Evolutionary conservation across 139 green algal genomes (phyloP).

Genomic region (Micromonas commoda): DNA sequence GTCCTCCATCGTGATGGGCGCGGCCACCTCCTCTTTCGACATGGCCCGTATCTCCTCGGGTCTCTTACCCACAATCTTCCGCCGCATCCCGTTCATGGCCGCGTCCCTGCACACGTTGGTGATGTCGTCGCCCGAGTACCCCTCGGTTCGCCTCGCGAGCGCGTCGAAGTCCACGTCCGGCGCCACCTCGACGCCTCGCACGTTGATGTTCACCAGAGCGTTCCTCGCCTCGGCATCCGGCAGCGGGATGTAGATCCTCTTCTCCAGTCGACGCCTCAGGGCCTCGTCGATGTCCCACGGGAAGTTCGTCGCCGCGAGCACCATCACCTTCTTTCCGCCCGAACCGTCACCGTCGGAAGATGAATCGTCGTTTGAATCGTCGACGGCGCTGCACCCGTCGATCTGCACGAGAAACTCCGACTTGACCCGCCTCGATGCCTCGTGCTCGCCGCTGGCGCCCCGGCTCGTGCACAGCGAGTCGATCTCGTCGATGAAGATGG

Average conservation of each 20-base stretch:
- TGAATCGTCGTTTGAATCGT: too few relatives aligned
- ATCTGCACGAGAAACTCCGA: conserved; percentile 89
- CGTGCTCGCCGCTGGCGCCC: conserved; percentile 73
- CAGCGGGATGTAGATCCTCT: conserved; percentile 93
- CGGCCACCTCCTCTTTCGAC: conserved; percentile 36
- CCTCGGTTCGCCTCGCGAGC: conserved; percentile 58
- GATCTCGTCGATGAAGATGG: conserved; percentile 92
- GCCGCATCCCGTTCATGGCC: conserved; percentile 82
- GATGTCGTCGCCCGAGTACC: conserved; percentile 85
- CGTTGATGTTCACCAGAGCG: conserved; percentile 77
- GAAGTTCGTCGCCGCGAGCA: conserved; percentile 93
- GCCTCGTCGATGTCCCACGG: conserved; percentile 93
- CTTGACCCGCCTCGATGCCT: conserved; percentile 80
- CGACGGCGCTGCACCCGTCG: conserved; percentile 33
- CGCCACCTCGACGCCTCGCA: conserved; percentile 56
- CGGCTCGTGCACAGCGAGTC: conserved; percentile 77
- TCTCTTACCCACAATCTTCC: conserved; percentile 63
- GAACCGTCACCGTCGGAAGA: neutral
- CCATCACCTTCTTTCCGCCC: conserved; percentile 61
- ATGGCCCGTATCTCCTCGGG: conserved; percentile 57
- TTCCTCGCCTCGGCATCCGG: conserved; percentile 56
- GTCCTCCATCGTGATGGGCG: conserved; percentile 41
- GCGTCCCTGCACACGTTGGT: conserved; percentile 85
- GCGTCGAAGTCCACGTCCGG: conserved; percentile 60
- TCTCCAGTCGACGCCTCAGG: conserved; percentile 79